phyloP scores from a whole-genome alignment of 106 monocot genomes.

The Triglochin maritima region DNA sequence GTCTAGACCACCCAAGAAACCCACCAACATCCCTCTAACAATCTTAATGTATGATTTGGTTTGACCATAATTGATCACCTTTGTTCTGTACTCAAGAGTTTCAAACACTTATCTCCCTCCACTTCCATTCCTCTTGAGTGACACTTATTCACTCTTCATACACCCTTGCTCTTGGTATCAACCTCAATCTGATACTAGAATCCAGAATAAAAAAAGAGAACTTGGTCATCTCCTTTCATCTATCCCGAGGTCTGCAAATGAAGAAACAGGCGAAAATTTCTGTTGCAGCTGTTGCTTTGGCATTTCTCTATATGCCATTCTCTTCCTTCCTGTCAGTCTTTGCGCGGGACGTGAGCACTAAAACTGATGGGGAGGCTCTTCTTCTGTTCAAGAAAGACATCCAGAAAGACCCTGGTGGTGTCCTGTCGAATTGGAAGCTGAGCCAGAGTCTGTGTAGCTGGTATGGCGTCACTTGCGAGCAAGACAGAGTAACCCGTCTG shows the following conservation, averaged over 20 bases:
- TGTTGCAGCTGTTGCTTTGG: background rate
- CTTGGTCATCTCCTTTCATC: too few species aligned
- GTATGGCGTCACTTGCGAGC: conserved; percentile 50
- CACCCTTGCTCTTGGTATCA: background rate
- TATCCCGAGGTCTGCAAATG: background rate
- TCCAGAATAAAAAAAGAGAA: too few species aligned
- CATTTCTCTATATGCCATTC: background rate
- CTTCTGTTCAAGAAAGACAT: conserved; percentile 48
- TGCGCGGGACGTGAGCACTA: background rate
- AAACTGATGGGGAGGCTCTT: conserved; percentile 45
- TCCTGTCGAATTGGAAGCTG: conserved; percentile 47
- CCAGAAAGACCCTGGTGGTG: conserved; percentile 26
- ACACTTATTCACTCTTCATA: background rate
- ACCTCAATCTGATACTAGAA: too few species aligned
- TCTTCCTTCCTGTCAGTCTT: background rate
- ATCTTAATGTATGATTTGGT: background rate
- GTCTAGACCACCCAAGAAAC: background rate
- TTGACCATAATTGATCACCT: background rate
- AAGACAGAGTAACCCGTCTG: conserved; percentile 37
- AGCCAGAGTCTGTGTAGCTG: conserved; percentile 36
- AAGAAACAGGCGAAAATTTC: background rate
- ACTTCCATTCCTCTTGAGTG: background rate
- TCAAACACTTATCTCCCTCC: background rate
- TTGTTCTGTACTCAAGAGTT: background rate
- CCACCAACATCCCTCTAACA: background rate